Evolutionary conservation across 2,329 filamentous ascomycete genomes (phyloP).

Genomic region (Grosmannia penicillata): DNA sequence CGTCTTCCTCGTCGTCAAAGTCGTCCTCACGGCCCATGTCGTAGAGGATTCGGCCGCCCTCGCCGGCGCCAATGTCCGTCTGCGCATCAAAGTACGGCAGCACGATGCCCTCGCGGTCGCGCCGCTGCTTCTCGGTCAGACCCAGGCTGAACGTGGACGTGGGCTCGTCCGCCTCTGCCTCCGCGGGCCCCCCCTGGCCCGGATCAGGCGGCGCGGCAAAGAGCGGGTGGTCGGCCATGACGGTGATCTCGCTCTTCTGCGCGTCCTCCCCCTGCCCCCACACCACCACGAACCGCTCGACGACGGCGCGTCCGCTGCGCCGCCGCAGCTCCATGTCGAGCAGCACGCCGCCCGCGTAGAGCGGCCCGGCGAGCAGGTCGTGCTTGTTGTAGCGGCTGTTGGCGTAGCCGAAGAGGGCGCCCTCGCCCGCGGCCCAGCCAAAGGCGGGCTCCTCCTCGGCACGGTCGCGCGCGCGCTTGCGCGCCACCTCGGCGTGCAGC

Average conservation of each 20-base stretch:
- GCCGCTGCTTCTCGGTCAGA: slow-evolving; percentile 79
- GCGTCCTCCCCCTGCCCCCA: slow-evolving; percentile 11
- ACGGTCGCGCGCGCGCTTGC: slow-evolving; percentile 60
- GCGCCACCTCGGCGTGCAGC: slow-evolving; percentile 58
- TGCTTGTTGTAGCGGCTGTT: slow-evolving; percentile 15
- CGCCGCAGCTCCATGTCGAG: slow-evolving; percentile 76
- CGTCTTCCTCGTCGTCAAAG: slow-evolving; percentile 57
- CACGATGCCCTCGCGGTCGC: slow-evolving; percentile 76
- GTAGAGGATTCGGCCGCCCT: slow-evolving; percentile 87
- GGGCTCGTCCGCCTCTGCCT: slow-evolving; percentile 21
- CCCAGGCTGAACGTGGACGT: slow-evolving; percentile 74
- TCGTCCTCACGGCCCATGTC: slow-evolving; percentile 96
- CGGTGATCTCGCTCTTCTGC: slow-evolving; percentile 22
- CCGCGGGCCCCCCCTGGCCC: slow-evolving; percentile 17
- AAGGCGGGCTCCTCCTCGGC: slow-evolving; percentile 63
- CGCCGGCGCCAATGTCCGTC: slow-evolving; percentile 59
- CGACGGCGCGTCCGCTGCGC: slow-evolving; percentile 63
- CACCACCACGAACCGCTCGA: slow-evolving; percentile 47
- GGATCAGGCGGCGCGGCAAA: slow-evolving; percentile 38
- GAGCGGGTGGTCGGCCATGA: slow-evolving; percentile 64
- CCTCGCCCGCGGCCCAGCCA: slow-evolving; percentile 68
- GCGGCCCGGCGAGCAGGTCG: slow-evolving; percentile 9
- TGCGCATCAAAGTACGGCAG: slow-evolving; percentile 96
- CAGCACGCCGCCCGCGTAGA: slow-evolving; percentile 40
- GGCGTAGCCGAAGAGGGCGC: slow-evolving; percentile 55